Percentiles rank a stretch among this genome's conserved stretches.
phyloP scores from a whole-genome alignment of 225 moss, liverwort and hornwort species.

The Ulota crispa region DNA sequence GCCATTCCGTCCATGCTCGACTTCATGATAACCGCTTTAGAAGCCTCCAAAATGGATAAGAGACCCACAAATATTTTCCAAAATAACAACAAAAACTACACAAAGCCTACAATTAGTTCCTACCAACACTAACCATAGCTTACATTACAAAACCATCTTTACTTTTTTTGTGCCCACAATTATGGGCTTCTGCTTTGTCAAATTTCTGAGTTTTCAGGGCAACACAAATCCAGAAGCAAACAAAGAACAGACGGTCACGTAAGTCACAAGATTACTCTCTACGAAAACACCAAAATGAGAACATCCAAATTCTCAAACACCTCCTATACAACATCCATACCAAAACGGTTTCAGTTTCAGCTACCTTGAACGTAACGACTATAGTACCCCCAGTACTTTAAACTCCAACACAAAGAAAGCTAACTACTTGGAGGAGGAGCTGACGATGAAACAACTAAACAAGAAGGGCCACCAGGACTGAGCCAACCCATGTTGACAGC shows the following conservation, averaged over 20 bases:
- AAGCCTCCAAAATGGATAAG: not conserved
- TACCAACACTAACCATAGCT: not conserved
- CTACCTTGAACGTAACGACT: not conserved
- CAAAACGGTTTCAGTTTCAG: not conserved
- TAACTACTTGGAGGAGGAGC: constrained; percentile 10
- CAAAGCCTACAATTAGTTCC: not conserved
- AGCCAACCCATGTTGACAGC: constrained; percentile 80
- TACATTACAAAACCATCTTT: not conserved
- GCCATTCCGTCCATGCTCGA: too few relatives aligned
- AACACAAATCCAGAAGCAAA: constrained; percentile 10
- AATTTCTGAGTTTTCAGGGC: constrained; percentile 9
- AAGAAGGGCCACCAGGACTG: constrained; percentile 25
- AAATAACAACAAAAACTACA: not conserved
- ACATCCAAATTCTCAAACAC: not conserved
- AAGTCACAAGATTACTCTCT: not conserved
- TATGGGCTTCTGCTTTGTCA: not conserved
- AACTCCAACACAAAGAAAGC: not conserved
- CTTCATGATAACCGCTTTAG: too few relatives aligned
- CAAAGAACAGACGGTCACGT: not conserved
- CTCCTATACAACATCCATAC: constrained; percentile 21
- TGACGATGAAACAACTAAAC: constrained; percentile 14
- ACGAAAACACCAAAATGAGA: not conserved
- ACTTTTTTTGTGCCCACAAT: constrained; percentile 18
- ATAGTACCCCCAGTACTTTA: not conserved
- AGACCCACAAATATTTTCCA: not conserved